phyloP scores from a whole-genome alignment of 164 flowering plant genomes.

The Sextonia rubra region DNA sequence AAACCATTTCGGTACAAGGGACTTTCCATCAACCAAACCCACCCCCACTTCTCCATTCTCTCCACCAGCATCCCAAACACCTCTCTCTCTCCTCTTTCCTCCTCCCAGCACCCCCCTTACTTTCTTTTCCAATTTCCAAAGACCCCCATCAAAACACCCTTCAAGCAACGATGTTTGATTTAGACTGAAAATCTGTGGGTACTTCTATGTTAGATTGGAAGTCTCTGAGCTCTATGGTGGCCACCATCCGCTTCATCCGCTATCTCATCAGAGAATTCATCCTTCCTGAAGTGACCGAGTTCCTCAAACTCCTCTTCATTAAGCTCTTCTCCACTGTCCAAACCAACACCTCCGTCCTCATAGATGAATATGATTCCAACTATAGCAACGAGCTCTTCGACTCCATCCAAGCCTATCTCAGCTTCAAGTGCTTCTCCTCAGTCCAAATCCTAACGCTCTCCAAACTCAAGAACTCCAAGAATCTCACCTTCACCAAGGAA shows the following conservation, averaged over 20 bases:
- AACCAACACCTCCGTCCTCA: slow-evolving; percentile 15
- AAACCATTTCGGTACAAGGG: too few species aligned
- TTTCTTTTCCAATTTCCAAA: too few species aligned
- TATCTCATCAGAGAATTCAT: slow-evolving; percentile 14
- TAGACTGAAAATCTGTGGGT: too few species aligned
- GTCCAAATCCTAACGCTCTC: slow-evolving; percentile 20
- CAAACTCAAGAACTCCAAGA: slow-evolving; percentile 23
- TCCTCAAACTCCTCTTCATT: slow-evolving; percentile 11
- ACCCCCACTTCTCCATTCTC: background rate
- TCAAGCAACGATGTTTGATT: too few species aligned
- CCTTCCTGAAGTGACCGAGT: slow-evolving; percentile 14
- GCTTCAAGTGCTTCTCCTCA: slow-evolving; percentile 24
- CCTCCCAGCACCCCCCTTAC: too few species aligned
- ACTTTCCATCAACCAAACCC: too few species aligned
- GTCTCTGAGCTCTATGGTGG: slow-evolving; percentile 25
- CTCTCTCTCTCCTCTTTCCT: background rate
- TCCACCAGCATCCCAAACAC: too few species aligned
- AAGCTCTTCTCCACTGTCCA: slow-evolving; percentile 13
- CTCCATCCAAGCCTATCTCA: slow-evolving; percentile 22
- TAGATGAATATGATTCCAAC: slow-evolving; percentile 25
- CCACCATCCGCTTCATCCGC: slow-evolving; percentile 23
- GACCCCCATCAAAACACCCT: too few species aligned
- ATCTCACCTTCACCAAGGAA: slow-evolving; percentile 19
- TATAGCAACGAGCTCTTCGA: slow-evolving; percentile 26
- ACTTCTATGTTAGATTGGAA: slow-evolving; percentile 32